Base-by-base conservation (phyloP, 352 stramenopile genomes). In the Labyrinthula sp. region DNA sequence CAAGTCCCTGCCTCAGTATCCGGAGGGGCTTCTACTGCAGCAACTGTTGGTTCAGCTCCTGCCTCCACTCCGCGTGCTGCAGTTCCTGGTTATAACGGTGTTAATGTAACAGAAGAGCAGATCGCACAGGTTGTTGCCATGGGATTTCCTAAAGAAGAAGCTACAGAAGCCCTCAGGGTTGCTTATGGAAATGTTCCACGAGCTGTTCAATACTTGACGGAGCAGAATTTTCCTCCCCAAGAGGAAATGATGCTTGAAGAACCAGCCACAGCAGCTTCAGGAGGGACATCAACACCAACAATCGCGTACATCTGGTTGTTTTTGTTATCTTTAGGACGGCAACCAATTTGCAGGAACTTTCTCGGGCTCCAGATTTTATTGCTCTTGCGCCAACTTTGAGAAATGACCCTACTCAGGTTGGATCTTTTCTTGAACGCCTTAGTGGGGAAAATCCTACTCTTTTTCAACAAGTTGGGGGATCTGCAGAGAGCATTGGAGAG, bases 181-280 rank as follows among this genome's bases (percentile, higher is more conserved):
- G 75, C 75, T 3, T 84, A 79, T 49, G 78, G 79, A 63, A 80
- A 86, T 67, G 48, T 69, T 1, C 68, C 82, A 30, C 72, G 75
- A 17, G 75, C 73, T 0, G 71, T 82, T 22, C 71, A 86, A 56
- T 84, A 84, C 48, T 41, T 84, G 45, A 82, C 83, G 72, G 80
- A 73, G 27, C 69, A 72, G 23, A 81, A 82, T 34, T 71, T 73
- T 14, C 63, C 77, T 27, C 63, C 70, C 22, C 12, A 23, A 17
- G 35, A 14, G 17, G 14, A 5, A n/a, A 9, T 9, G 8, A 54
- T 58, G 24, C 27, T 47, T 3, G 60, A 64, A 0, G 48, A 62
- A 2, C 26, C 59, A 6, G 49, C 66, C 26, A 25, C 56, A 17
- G 43, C 61, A 8, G 40, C 59, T 5, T 47, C 63, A 21, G 20